Conservation (phyloP, 257 asterid species). For the Ballota nigra region DNA sequence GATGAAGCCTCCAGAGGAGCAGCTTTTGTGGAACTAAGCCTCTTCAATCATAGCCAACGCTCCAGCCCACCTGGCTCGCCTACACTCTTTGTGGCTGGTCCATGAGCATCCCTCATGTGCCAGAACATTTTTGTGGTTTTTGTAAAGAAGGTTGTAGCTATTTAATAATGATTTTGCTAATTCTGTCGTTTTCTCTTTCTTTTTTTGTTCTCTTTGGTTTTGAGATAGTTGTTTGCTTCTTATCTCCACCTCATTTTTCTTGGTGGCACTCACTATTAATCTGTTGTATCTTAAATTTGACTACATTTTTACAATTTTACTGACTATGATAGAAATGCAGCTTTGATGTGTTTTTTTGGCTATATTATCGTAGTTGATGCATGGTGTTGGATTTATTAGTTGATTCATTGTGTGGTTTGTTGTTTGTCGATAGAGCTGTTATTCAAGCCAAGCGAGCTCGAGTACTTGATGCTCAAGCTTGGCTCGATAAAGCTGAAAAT, state of each 20-base stretch:
- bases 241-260: conserved; percentile 49
- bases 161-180: conserved; percentile 58
- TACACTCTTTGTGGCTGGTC: conserved; percentile 62
- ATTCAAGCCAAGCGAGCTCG: too few species aligned
- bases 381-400: too few species aligned
- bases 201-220: conserved; percentile 25
- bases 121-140: conserved; percentile 61
- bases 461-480: too few species aligned
- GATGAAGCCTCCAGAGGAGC: conserved; percentile 38
- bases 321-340: conserved; percentile 35
- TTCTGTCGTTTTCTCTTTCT: conserved; percentile 32
- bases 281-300: conserved; percentile 32
- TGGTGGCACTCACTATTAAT: conserved; percentile 46
- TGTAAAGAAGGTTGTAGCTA: conserved; percentile 53
- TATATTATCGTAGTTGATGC: neutral
- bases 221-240: conserved; percentile 51
- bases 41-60: conserved; percentile 63
- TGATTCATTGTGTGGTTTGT: too few species aligned
- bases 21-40: conserved; percentile 84
- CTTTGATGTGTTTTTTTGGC: neutral
- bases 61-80: conserved; percentile 70
- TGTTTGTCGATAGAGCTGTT: too few species aligned
- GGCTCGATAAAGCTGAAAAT: too few species aligned
- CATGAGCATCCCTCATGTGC: conserved; percentile 45
- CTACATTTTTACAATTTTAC: conserved; percentile 35